phyloP scores from a whole-genome alignment of 768 basidiomycete species.

The Hygrophoropsis aurantiaca region DNA sequence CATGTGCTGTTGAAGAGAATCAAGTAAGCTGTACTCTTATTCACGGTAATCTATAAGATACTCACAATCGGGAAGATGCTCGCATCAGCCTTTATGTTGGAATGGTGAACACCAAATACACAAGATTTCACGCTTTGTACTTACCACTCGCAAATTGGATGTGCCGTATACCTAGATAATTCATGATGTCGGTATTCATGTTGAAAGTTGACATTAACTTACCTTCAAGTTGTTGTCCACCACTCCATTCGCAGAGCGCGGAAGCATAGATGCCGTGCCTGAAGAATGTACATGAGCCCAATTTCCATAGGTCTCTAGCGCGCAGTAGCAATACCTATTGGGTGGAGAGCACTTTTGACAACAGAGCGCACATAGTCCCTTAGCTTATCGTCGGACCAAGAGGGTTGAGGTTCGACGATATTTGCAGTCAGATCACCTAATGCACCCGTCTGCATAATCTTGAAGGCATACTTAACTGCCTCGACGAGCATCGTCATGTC shows the following conservation, averaged over 20 bases:
- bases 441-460: slow-evolving; percentile 13
- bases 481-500: slow-evolving; percentile 16
- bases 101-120: too few relatives aligned
- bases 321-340: slow-evolving; percentile 6
- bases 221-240: slow-evolving; percentile 15
- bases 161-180: slow-evolving; percentile 14
- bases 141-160: slow-evolving; percentile 11
- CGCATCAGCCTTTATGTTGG: slow-evolving; percentile 14
- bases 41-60: not conserved
- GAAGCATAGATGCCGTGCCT: slow-evolving; percentile 19
- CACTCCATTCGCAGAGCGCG: slow-evolving; percentile 12
- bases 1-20: slow-evolving; percentile 16
- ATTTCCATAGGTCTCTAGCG: not conserved
- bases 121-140: not conserved
- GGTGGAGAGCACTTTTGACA: slow-evolving; percentile 7
- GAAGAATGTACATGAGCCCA: not conserved
- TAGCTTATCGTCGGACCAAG: slow-evolving; percentile 13
- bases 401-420: slow-evolving; percentile 14
- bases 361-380: slow-evolving; percentile 11
- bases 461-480: slow-evolving; percentile 10
- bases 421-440: slow-evolving; percentile 10
- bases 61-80: slow-evolving; percentile 16
- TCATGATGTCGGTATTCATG: not conserved
- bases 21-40: too few relatives aligned
- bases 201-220: not conserved